Evolutionary conservation across 495 filamentous ascomycete genomes (phyloP), one percentile per base, ranked within the genome.

Genomic region (Penicillium longicatenatum): DNA sequence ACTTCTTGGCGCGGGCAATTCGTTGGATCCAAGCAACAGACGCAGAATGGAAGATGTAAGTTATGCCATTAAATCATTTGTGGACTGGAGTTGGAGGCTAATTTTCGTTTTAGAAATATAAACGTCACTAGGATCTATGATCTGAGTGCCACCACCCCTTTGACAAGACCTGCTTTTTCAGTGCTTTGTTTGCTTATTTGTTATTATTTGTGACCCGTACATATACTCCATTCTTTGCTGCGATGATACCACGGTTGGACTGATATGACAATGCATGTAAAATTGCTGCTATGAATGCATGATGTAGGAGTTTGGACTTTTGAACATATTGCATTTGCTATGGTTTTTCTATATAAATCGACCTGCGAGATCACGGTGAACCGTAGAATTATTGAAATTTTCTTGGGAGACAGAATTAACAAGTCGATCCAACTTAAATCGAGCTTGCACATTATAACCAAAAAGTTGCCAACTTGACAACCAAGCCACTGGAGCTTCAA

Each of bases 1-100:
- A 19, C 73, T 98, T 60, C 76, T 97, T 71, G 95, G 95, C 20
- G 92, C 92, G n/a, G 93, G 91, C 4, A 99, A 98, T 71, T 85
- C 89, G 45, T 69, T 98, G 63, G 95, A 99, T 74, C 89, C 88
- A 35, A 82, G 84, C 63, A 92, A 96, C 71, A 78, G 87, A 62
- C 84, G 89, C 63, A 84, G 88, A 66, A 84, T 94, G 59, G 93
- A 98, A 61, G 92, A 96, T 79, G 92, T 94, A 76, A 85, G 90
- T 77, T 37, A 10, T 26, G 30, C 33, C 5, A 19, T 31, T 21
- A 5, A 17, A 51, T 31, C 20, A 41, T 9, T 42, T 6, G 9
- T 9, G 6, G 10, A 22, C 6, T n/a, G n/a, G n/a, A n/a, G n/a
- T n/a, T n/a, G n/a, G 35, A 12, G 1, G 20, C 59, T 65, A 33